Evolutionary conservation across 2,329 filamentous ascomycete species (phyloP), one percentile per base, ranked within the genome.

Genomic region (Fusarium drepaniforme): DNA sequence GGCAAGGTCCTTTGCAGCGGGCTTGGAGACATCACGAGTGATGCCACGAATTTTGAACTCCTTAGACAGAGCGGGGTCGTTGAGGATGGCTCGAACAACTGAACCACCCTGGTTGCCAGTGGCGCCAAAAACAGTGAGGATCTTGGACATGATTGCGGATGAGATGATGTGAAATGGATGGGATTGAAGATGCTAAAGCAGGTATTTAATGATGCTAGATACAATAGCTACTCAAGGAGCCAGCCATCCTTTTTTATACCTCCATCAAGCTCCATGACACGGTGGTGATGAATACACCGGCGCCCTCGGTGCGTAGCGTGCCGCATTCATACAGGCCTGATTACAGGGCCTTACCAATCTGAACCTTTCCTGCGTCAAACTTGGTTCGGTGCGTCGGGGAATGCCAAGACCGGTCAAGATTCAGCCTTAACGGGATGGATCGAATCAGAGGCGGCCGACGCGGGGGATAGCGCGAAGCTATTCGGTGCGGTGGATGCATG

Each of bases 61-160:
- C 35, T 83, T 81, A 42, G 83, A 85, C 18, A 88, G 82, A n/a
- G 75, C 78, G 4, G 87, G 77, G 80, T 89, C 85, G 64, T 81
- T 82, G 70, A 89, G 85, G 71, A 89, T 82, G 62, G 82, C 80
- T 4, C 78, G 71, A 66, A 88, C 81, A 35, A 89, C 85, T 35
- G 86, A 87, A 40, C 84, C 84, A 49, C 87, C 88, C 77, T 89
- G 87, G 70, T 84, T 83, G 66, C 86, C 87, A 4, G 87, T 88
- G 63, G 85, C 85, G 30, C 86, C 86, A 60, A 88, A 87, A n/a
- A 87, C 84, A 15, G 83, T 82, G 25, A 85, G 72, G 57, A 84
- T 78, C 69, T 84, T 84, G 74, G 85, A 84, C 81, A 83, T 73
- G 53, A 8, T 35, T 9, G 4, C 8, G 25, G 8, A 35, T 15